These are phyloP conservation scores for Physocladia obscura DNA, from an alignment of 192 early-diverging fungal genomes.

Conservation along the genomic window DNA sequence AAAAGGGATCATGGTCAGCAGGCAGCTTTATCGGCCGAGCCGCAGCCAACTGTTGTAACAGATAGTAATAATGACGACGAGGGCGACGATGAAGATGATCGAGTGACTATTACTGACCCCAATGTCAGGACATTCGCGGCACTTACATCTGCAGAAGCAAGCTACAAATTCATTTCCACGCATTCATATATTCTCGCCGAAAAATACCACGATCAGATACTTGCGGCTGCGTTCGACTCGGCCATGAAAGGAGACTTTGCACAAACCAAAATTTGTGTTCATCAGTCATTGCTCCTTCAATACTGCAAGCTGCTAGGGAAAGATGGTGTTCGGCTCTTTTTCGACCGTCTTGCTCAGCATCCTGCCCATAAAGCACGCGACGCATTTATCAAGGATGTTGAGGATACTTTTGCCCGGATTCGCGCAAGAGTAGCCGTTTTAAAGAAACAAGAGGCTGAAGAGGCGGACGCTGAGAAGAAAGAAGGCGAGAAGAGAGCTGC, in stretches of 20 bases:
- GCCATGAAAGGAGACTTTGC: constrained; percentile 71
- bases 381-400: constrained; percentile 86
- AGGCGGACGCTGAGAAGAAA: constrained; percentile 49
- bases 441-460: constrained; percentile 53
- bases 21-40: constrained; percentile 4
- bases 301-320: constrained; percentile 81
- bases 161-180: constrained; percentile 62
- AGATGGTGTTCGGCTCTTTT: constrained; percentile 83
- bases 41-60: not conserved
- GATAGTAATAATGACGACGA: not conserved
- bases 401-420: constrained; percentile 80
- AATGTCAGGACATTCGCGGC: constrained; percentile 31
- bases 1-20: not conserved
- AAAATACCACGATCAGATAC: constrained; percentile 75
- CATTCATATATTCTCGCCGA: constrained; percentile 71
- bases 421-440: constrained; percentile 69
- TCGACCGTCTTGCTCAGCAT: constrained; percentile 66
- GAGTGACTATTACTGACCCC: constrained; percentile 40
- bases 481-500: constrained; percentile 56
- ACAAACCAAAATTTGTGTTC: constrained; percentile 72
- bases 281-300: constrained; percentile 79
- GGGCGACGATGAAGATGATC: constrained; percentile 35
- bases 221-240: constrained; percentile 78
- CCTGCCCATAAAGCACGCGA: constrained; percentile 59
- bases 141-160: constrained; percentile 19